These are phyloP conservation scores for Colletotrichum abscissum DNA, from an alignment of 2,329 filamentous ascomycete genomes.

Conservation along the genomic window DNA sequence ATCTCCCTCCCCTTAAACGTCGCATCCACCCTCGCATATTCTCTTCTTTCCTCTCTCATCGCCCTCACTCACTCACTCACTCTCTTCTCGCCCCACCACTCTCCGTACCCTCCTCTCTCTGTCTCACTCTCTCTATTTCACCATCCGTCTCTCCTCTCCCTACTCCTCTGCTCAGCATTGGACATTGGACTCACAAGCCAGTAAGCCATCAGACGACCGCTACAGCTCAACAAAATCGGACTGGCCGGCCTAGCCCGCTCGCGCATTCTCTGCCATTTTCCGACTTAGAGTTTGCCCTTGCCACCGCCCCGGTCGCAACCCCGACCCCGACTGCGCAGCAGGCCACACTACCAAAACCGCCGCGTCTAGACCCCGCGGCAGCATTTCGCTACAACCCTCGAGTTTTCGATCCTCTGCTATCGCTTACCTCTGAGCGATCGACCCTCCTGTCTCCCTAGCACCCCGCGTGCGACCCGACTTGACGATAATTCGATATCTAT, in stretches of 20 bases:
- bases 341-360: constrained; percentile 28
- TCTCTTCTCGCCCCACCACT: neutral
- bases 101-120: neutral
- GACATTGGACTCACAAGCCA: neutral
- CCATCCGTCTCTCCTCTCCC: neutral
- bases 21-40: neutral
- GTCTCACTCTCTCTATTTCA: neutral
- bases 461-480: neutral
- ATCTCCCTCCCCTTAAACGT: neutral
- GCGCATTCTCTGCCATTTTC: constrained; percentile 18
- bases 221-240: constrained; percentile 23
- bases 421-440: constrained; percentile 24
- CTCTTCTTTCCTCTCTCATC: neutral
- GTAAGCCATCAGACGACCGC: neutral
- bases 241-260: constrained; percentile 29
- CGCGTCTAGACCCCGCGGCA: constrained; percentile 28
- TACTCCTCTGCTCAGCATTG: neutral
- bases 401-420: constrained; percentile 25
- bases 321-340: constrained; percentile 30
- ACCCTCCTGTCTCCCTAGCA: neutral
- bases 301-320: constrained; percentile 33
- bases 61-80: neutral
- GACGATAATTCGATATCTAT: constrained; percentile 10
- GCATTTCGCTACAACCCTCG: constrained; percentile 17
- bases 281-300: constrained; percentile 35